Evolutionary conservation across 257 asterid species (phyloP).

Genomic region (Ballota nigra): DNA sequence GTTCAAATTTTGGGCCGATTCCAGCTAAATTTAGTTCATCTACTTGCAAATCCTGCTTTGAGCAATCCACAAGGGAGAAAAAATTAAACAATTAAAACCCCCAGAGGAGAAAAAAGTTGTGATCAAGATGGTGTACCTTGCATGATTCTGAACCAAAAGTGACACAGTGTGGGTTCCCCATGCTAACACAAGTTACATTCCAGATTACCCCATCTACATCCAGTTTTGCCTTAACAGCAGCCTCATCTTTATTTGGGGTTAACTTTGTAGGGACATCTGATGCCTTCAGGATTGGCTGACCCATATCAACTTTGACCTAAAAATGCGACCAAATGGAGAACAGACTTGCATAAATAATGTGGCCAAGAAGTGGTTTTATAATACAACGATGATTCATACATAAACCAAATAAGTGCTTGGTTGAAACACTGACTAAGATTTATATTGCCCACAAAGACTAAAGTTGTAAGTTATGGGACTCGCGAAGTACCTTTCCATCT

Average conservation of each 20-base stretch:
- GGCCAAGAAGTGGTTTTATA: background rate
- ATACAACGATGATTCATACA: background rate
- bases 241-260: slow-evolving; percentile 56
- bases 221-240: slow-evolving; percentile 60
- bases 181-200: slow-evolving; percentile 86
- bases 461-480: background rate
- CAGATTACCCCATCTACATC: slow-evolving; percentile 61
- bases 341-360: background rate
- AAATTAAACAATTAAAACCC: background rate
- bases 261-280: slow-evolving; percentile 85
- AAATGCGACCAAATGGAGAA: slow-evolving; percentile 13
- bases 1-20: slow-evolving; percentile 89
- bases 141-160: slow-evolving; percentile 54
- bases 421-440: background rate
- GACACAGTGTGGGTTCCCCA: slow-evolving; percentile 93
- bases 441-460: background rate
- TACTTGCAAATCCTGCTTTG: slow-evolving; percentile 62
- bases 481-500: slow-evolving; percentile 69
- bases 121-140: slow-evolving; percentile 32
- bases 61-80: background rate
- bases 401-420: background rate
- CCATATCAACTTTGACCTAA: slow-evolving; percentile 95
- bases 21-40: slow-evolving; percentile 71
- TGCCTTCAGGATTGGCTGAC: slow-evolving; percentile 85
- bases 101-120: background rate